phyloP scores from a whole-genome alignment of 495 filamentous ascomycete genomes.

The Hypoxylon lienhwacheense region DNA sequence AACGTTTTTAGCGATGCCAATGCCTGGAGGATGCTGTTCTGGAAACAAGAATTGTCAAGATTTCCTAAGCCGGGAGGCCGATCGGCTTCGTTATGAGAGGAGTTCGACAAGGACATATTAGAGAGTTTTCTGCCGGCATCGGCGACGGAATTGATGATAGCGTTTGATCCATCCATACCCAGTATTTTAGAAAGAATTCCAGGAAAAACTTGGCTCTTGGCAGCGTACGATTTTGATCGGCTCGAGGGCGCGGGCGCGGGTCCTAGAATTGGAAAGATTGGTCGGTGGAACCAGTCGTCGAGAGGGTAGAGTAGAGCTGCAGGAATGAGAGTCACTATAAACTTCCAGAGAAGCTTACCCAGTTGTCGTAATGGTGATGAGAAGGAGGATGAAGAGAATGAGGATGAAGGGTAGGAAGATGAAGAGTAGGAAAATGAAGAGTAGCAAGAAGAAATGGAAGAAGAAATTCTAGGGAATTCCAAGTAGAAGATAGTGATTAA shows the following conservation, averaged over 20 bases:
- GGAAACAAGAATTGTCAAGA: constrained; percentile 93
- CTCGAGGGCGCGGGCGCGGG: constrained; percentile 15
- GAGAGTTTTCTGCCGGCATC: constrained; percentile 49
- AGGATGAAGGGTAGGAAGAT: too few species aligned
- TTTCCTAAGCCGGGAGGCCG: constrained; percentile 83
- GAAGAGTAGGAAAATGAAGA: too few species aligned
- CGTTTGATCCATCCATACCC: constrained; percentile 58
- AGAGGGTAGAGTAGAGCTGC: constrained; percentile 61
- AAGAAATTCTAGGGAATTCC: too few species aligned
- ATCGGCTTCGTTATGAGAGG: constrained; percentile 40
- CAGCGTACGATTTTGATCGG: constrained; percentile 45
- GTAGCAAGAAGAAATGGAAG: too few species aligned
- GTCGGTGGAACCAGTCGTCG: constrained; percentile 51
- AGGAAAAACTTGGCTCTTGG: constrained; percentile 69
- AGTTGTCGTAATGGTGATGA: constrained; percentile 39
- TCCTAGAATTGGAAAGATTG: constrained; percentile 37
- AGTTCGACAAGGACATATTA: constrained; percentile 51
- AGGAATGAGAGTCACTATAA: constrained; percentile 63
- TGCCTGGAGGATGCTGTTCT: constrained; percentile 92
- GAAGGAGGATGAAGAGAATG: constrained; percentile 40
- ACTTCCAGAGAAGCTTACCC: constrained; percentile 62
- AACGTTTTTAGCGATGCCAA: constrained; percentile 75
- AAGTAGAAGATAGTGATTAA: constrained; percentile 48
- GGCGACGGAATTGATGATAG: constrained; percentile 43
- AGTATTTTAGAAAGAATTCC: constrained; percentile 67